phyloP scores from a whole-genome alignment of 2,329 filamentous ascomycete species.

The Sporothrix humicola region DNA sequence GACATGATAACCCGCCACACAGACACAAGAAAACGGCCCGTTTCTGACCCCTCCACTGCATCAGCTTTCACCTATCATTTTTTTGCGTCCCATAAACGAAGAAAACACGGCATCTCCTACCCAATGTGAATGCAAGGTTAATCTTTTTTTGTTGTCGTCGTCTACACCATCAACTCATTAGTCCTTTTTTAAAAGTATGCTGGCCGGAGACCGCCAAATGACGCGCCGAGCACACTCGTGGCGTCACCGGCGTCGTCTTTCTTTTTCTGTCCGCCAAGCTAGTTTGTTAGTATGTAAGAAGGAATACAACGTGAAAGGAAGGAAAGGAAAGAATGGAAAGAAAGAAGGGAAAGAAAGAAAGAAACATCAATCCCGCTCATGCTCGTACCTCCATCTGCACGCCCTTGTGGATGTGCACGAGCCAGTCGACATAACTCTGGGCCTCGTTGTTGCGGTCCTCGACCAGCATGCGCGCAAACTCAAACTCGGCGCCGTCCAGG shows the following conservation, averaged over 20 bases:
- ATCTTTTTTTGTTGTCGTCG: neutral
- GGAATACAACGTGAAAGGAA: neutral
- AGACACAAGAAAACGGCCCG: conserved; percentile 7
- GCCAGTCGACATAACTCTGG: conserved; percentile 97
- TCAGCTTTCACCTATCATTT: neutral
- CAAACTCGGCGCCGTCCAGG: conserved; percentile 92
- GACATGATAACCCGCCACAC: conserved; percentile 13
- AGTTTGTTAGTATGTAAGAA: neutral
- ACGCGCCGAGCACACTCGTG: conserved; percentile 56
- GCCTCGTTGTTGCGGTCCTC: conserved; percentile 98
- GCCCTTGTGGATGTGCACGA: conserved; percentile 91
- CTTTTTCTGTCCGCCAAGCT: conserved; percentile 74
- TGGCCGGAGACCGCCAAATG: conserved; percentile 54
- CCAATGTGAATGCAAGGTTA: conserved; percentile 24
- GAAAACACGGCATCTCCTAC: conserved; percentile 27
- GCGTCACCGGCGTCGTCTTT: conserved; percentile 58
- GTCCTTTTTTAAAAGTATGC: conserved; percentile 42
- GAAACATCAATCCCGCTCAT: neutral
- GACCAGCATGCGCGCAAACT: conserved; percentile 88
- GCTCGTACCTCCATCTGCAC: conserved; percentile 82
- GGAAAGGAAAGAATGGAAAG: neutral
- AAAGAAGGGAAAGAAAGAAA: conserved; percentile 23
- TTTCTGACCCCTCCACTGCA: conserved; percentile 4
- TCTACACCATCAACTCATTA: neutral
- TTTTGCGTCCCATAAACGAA: conserved; percentile 1